These are phyloP conservation scores for Colletotrichum liaoningense DNA, from an alignment of 2,329 filamentous ascomycete species.

Conservation along the genomic window DNA sequence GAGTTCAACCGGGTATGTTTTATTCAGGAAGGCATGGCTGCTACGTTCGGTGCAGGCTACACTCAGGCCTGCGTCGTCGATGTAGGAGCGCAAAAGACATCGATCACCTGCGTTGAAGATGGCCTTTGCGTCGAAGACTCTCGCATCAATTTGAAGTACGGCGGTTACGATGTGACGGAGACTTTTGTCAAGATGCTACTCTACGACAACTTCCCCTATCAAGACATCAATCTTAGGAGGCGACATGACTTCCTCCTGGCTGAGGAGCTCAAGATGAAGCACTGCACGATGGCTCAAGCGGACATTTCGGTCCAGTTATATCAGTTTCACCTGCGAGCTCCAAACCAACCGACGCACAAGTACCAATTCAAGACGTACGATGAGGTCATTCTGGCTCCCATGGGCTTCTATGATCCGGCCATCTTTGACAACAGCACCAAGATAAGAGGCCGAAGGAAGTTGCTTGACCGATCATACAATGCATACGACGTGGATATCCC, in stretches of 20 bases:
- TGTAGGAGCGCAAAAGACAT: constrained; percentile 96
- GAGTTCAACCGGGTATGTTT: constrained; percentile 91
- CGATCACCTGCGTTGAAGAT: constrained; percentile 96
- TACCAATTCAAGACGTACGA: constrained; percentile 98
- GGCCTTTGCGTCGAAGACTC: constrained; percentile 96
- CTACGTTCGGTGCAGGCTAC: constrained; percentile 94
- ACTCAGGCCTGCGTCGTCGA: constrained; percentile 96
- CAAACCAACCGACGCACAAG: constrained; percentile 89
- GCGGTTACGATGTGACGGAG: constrained; percentile 92
- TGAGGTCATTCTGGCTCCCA: constrained; percentile 91
- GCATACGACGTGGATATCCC: constrained; percentile 89
- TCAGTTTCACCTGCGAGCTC: constrained; percentile 90
- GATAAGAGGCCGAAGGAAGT: constrained; percentile 79
- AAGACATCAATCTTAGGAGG: constrained; percentile 90
- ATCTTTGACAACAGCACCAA: constrained; percentile 89
- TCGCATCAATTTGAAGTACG: constrained; percentile 93
- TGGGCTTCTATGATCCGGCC: constrained; percentile 91
- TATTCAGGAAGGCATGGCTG: constrained; percentile 95
- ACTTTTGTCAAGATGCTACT: constrained; percentile 99
- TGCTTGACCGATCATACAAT: constrained; percentile 90
- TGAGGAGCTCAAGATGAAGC: constrained; percentile 94
- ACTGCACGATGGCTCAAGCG: constrained; percentile 90
- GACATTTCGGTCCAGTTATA: constrained; percentile 89
- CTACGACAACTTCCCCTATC: constrained; percentile 94
- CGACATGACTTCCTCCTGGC: constrained; percentile 94